Conservation (phyloP, 2,329 filamentous ascomycete species). For the Colletotrichum musicola region DNA sequence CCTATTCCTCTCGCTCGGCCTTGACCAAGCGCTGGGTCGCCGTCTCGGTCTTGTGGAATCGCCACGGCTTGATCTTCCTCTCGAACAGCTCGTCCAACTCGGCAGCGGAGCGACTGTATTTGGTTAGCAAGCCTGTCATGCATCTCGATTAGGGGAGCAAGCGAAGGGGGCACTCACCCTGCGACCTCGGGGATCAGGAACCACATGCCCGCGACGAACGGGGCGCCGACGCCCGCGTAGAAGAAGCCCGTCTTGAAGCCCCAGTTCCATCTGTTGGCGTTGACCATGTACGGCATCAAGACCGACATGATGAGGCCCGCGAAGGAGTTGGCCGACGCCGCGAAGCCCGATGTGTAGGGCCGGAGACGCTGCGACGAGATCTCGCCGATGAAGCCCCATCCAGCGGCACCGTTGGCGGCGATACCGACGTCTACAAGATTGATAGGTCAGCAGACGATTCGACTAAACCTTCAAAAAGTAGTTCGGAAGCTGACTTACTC, state of each 20-base stretch:
- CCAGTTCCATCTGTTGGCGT: slow-evolving; percentile 48
- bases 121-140: no score
- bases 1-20: not conserved
- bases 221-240: slow-evolving; percentile 45
- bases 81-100: slow-evolving; percentile 46
- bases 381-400: slow-evolving; percentile 49
- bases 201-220: slow-evolving; percentile 44
- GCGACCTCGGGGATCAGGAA: slow-evolving; percentile 38
- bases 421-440: slow-evolving; percentile 42
- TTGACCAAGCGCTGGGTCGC: slow-evolving; percentile 32
- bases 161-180: not conserved
- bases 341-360: slow-evolving; percentile 47
- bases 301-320: slow-evolving; percentile 41
- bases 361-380: slow-evolving; percentile 51
- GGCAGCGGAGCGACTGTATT: slow-evolving; percentile 38
- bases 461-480: no score
- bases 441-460: no score
- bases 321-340: slow-evolving; percentile 43
- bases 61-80: slow-evolving; percentile 44
- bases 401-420: slow-evolving; percentile 45
- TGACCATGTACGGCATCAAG: slow-evolving; percentile 49
- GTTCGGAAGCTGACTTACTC: slow-evolving; percentile 35
- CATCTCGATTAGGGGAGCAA: no score
- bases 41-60: slow-evolving; percentile 40
- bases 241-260: slow-evolving; percentile 48